phyloP scores from a whole-genome alignment of 257 asterid genomes.

The Nicotiana paniculata region DNA sequence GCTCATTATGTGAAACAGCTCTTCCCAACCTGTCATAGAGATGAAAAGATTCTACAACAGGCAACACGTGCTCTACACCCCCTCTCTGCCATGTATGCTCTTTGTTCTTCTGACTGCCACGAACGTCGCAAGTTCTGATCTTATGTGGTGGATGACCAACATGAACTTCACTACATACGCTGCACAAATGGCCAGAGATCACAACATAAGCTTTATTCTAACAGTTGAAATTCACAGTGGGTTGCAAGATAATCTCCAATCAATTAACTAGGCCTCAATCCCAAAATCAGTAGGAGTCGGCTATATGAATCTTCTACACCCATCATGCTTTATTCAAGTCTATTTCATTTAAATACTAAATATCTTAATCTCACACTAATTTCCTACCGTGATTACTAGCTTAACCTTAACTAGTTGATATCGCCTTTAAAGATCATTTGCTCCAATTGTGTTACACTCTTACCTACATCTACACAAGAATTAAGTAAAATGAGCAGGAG shows the following conservation, averaged over 20 bases:
- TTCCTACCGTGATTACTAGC: not conserved
- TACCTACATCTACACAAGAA: not conserved
- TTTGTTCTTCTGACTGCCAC: conserved; percentile 42
- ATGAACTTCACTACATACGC: conserved; percentile 65
- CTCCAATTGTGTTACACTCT: not conserved
- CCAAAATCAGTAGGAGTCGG: not conserved
- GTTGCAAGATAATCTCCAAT: not conserved
- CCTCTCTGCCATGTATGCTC: conserved; percentile 65
- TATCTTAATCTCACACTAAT: not conserved
- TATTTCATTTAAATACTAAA: not conserved
- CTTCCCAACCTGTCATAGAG: conserved; percentile 64
- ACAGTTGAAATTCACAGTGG: not conserved
- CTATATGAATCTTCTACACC: not conserved
- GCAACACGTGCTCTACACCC: conserved; percentile 42
- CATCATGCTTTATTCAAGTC: not conserved
- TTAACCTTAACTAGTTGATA: not conserved
- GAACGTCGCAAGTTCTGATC: conserved; percentile 52
- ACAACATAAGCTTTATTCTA: not conserved
- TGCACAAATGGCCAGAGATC: conserved; percentile 18
- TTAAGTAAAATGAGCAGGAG: not conserved
- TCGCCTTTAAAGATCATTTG: not conserved
- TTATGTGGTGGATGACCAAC: conserved; percentile 59
- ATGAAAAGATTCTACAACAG: conserved; percentile 56
- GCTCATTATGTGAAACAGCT: conserved; percentile 65
- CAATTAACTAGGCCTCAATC: not conserved